Evolutionary conservation across 139 green algal genomes (phyloP).

Genomic region (Chlamydomonas asymmetrica): DNA sequence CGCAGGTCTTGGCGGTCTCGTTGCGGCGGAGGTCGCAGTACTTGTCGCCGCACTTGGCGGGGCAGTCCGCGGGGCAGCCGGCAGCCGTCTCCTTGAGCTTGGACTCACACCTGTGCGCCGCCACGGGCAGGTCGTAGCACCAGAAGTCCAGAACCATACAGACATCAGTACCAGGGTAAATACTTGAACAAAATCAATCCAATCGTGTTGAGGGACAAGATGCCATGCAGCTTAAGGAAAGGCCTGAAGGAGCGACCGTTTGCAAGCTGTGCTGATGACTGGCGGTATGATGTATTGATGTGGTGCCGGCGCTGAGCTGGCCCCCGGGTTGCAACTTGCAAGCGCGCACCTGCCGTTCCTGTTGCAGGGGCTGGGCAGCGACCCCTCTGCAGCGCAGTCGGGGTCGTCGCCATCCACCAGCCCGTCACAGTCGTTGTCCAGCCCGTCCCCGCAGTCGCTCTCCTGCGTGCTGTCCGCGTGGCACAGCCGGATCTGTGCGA

Average conservation of each 20-base stretch:
- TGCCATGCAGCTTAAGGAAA: too few relatives aligned
- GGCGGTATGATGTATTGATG: too few relatives aligned
- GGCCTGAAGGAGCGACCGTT: too few relatives aligned
- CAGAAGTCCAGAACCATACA: too few relatives aligned
- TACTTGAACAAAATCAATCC: too few relatives aligned
- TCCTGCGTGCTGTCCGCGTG: neutral
- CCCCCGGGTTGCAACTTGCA: neutral
- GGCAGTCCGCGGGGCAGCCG: neutral
- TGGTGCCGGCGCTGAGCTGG: too few relatives aligned
- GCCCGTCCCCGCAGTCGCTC: neutral
- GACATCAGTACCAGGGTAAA: too few relatives aligned
- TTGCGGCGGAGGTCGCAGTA: neutral
- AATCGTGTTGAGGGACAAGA: too few relatives aligned
- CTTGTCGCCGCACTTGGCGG: neutral
- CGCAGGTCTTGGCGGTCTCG: neutral
- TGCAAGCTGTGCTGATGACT: too few relatives aligned
- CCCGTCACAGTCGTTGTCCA: slow-evolving; percentile 13
- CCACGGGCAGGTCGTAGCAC: too few relatives aligned
- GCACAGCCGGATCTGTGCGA: neutral
- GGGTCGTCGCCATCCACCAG: slow-evolving; percentile 2
- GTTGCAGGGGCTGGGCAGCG: neutral
- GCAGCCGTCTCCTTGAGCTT: neutral
- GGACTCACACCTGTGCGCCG: neutral
- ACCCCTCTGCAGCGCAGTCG: neutral
- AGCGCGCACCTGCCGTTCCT: neutral